A percentile compares a stretch with the other conserved stretches of the same genome.
Evolutionary conservation across 805 yeast genomes (phyloP).

Genomic region (Candida argentea): DNA sequence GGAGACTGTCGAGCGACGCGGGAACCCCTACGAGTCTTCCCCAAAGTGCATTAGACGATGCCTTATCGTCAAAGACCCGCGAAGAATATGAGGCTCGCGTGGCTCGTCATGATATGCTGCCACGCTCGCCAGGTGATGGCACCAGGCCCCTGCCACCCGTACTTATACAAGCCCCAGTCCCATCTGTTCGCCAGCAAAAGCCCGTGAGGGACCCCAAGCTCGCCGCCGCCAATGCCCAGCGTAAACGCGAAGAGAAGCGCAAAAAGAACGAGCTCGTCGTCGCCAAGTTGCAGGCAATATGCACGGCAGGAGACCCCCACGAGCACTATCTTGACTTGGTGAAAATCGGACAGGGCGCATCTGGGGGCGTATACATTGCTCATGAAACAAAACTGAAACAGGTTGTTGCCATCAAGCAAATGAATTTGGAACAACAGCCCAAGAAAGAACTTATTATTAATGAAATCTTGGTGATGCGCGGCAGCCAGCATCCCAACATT

Average conservation of each 20-base stretch:
- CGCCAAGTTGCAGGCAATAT: slow-evolving; percentile 61
- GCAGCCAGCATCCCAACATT: slow-evolving; percentile 79
- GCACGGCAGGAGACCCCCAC: slow-evolving; percentile 80
- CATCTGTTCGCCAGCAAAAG: slow-evolving; percentile 13
- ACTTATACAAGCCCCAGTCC: too few relatives aligned
- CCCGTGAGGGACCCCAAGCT: slow-evolving; percentile 42
- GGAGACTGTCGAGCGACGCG: too few relatives aligned
- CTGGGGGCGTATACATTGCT: slow-evolving; percentile 94
- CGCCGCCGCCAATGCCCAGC: slow-evolving; percentile 48
- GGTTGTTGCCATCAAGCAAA: slow-evolving; percentile 90
- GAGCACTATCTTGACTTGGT: slow-evolving; percentile 54
- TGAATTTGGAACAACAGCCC: slow-evolving; percentile 91
- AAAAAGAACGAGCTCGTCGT: slow-evolving; percentile 63
- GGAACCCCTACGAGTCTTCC: slow-evolving; percentile 22
- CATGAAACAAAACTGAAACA: slow-evolving; percentile 41
- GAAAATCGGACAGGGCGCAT: slow-evolving; percentile 97
- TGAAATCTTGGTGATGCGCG: slow-evolving; percentile 94
- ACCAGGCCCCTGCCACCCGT: too few relatives aligned
- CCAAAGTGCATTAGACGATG: slow-evolving; percentile 11
- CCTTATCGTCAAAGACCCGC: slow-evolving; percentile 4
- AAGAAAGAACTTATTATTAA: slow-evolving; percentile 90
- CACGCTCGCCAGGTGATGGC: too few relatives aligned
- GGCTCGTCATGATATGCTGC: too few relatives aligned
- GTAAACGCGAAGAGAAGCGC: slow-evolving; percentile 72
- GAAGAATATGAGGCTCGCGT: slow-evolving; percentile 6